These are phyloP conservation scores for Silene vulgaris DNA, from an alignment of 179 eudicot species.

Conservation along the genomic window DNA sequence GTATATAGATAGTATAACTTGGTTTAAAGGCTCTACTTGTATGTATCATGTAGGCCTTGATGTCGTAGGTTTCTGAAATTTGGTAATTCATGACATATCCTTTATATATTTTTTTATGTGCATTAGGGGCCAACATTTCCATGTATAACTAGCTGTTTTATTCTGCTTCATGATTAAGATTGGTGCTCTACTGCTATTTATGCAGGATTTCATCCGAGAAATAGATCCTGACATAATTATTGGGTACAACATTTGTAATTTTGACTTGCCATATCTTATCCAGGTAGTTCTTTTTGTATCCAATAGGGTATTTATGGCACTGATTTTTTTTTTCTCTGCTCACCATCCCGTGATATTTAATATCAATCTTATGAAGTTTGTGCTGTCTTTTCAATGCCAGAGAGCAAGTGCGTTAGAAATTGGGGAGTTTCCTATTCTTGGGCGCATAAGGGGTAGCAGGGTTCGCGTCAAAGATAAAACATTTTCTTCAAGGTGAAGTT, in stretches of 20 bases:
- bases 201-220: slow-evolving; percentile 87
- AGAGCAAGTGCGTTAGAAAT: slow-evolving; percentile 76
- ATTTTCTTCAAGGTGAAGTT: slow-evolving; percentile 80
- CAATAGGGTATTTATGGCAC: slow-evolving; percentile 5
- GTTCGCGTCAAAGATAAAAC: slow-evolving; percentile 85
- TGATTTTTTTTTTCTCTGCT: background rate
- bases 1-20: no score
- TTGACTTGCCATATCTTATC: slow-evolving; percentile 95
- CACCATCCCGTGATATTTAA: background rate
- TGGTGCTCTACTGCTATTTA: slow-evolving; percentile 11
- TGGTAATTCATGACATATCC: background rate
- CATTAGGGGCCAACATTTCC: background rate
- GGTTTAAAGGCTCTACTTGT: no score
- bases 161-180: background rate
- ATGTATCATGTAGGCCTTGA: background rate
- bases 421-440: slow-evolving; percentile 86
- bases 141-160: slow-evolving; percentile 1
- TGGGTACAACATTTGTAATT: slow-evolving; percentile 98
- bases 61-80: background rate
- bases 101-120: background rate
- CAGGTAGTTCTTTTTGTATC: slow-evolving; percentile 42
- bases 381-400: slow-evolving; percentile 34
- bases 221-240: slow-evolving; percentile 96
- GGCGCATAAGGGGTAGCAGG: slow-evolving; percentile 83
- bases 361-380: slow-evolving; percentile 7